Percentiles rank a stretch among this genome's conserved stretches.
Conservation (phyloP, 2,329 filamentous ascomycete species). For the Talaromyces atroroseus region DNA sequence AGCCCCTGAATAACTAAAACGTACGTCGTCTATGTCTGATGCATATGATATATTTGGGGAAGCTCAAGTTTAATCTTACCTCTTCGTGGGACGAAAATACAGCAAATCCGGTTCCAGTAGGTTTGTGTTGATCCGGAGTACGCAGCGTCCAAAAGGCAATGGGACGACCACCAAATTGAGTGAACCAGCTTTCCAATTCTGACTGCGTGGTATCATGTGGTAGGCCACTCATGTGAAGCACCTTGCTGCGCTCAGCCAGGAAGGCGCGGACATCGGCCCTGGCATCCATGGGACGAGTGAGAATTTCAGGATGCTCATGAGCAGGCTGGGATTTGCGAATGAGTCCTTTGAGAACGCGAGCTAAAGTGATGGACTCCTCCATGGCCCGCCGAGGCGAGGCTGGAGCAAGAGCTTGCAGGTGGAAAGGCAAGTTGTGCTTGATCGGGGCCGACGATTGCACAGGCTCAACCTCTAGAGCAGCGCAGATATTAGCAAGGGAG, state of each 20-base stretch:
- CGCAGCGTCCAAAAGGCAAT: conserved; percentile 99
- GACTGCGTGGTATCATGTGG: conserved; percentile 98
- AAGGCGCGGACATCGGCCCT: conserved; percentile 94
- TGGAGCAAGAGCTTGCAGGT: conserved; percentile 90
- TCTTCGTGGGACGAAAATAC: conserved; percentile 99
- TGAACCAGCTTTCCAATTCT: conserved; percentile 98
- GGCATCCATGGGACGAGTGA: conserved; percentile 93
- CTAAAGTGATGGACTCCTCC: conserved; percentile 93
- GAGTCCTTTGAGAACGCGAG: conserved; percentile 83
- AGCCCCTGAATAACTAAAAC: not conserved
- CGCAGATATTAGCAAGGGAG: conserved; percentile 95
- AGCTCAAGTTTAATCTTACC: conserved; percentile 52
- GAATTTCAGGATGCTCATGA: conserved; percentile 88
- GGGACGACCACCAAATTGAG: conserved; percentile 92
- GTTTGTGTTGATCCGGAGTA: conserved; percentile 97
- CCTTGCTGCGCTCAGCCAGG: conserved; percentile 92
- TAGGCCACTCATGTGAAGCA: conserved; percentile 93
- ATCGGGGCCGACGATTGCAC: conserved; percentile 96
- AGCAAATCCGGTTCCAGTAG: conserved; percentile 96
- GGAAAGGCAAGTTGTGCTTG: conserved; percentile 97
- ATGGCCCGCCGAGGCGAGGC: conserved; percentile 93
- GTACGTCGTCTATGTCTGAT: not conserved
- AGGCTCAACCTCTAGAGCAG: conserved; percentile 93
- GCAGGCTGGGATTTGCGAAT: conserved; percentile 94
- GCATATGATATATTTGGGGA: conserved; percentile 7